Evolutionary conservation across 345 rosid species (phyloP).

Genomic region (Populus ilicifolia): DNA sequence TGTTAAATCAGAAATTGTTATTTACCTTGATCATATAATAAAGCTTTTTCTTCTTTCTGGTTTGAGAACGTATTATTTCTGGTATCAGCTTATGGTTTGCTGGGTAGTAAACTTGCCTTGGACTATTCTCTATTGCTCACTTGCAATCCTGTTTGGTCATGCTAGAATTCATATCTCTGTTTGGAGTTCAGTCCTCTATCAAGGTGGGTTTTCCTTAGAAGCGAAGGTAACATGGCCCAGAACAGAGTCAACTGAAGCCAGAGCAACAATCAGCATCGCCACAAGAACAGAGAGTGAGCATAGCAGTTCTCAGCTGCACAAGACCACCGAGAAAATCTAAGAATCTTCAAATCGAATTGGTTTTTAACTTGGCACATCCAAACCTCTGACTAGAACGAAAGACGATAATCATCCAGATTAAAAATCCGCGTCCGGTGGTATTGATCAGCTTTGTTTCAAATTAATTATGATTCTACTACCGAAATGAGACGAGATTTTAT

Average conservation of each 20-base stretch:
- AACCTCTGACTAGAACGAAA: no score
- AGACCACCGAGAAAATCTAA: conserved; percentile 2
- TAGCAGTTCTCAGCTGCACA: conserved; percentile 75
- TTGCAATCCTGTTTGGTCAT: neutral
- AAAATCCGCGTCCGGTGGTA: no score
- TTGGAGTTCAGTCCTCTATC: neutral
- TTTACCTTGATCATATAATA: neutral
- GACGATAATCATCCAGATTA: no score
- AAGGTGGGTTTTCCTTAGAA: conserved; percentile 50
- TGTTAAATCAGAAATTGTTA: neutral
- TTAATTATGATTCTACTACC: no score
- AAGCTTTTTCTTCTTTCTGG: neutral
- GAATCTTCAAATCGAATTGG: neutral
- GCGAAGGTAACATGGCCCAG: conserved; percentile 55
- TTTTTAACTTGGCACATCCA: neutral
- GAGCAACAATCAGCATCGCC: conserved; percentile 61
- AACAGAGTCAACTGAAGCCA: conserved; percentile 61
- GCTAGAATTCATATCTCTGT: neutral
- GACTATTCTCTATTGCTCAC: neutral
- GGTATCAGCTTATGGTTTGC: neutral
- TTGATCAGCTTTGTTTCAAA: no score
- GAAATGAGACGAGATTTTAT: no score
- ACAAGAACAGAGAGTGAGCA: conserved; percentile 60
- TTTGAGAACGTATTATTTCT: neutral
- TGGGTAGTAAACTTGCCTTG: neutral